A percentile compares a stretch with the other conserved stretches of the same genome.
These are phyloP conservation scores for Pleurotus sapidus DNA, from an alignment of 768 basidiomycete species.

Conservation along the genomic window DNA sequence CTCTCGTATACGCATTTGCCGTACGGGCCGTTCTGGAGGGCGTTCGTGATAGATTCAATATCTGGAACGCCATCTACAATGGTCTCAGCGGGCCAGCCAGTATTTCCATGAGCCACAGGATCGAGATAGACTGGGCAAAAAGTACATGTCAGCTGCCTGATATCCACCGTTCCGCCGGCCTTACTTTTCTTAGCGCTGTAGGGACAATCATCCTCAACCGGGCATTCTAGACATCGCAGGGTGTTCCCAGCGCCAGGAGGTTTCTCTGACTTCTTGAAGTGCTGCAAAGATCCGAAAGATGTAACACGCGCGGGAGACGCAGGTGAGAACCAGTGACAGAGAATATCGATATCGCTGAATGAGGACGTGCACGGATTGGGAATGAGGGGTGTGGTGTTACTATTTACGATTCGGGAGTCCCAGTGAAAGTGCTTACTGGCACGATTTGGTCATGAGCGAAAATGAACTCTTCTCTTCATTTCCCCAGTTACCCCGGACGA, in stretches of 20 bases:
- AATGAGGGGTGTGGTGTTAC: slow-evolving; percentile 3
- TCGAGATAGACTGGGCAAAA: slow-evolving; percentile 70
- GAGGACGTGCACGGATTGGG: neutral
- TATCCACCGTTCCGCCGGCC: slow-evolving; percentile 11
- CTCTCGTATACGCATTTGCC: slow-evolving; percentile 85
- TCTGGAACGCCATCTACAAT: slow-evolving; percentile 83
- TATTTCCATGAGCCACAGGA: slow-evolving; percentile 53
- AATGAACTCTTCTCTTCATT: slow-evolving; percentile 71
- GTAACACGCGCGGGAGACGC: slow-evolving; percentile 66
- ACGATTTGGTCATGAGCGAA: slow-evolving; percentile 86
- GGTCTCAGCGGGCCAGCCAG: slow-evolving; percentile 62
- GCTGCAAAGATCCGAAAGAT: slow-evolving; percentile 83
- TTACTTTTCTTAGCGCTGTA: slow-evolving; percentile 87
- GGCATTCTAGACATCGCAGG: slow-evolving; percentile 75
- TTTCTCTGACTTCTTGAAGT: slow-evolving; percentile 74
- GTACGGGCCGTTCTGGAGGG: slow-evolving; percentile 68
- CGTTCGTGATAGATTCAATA: slow-evolving; percentile 79
- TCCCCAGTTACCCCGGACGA: slow-evolving; percentile 80
- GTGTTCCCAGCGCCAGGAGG: slow-evolving; percentile 66
- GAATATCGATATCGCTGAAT: slow-evolving; percentile 77
- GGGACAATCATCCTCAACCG: slow-evolving; percentile 67
- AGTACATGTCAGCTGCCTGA: neutral
- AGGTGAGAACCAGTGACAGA: slow-evolving; percentile 76
- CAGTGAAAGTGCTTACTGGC: slow-evolving; percentile 58
- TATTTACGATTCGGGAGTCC: slow-evolving; percentile 5